Percentiles rank a stretch among this genome's conserved stretches.
These are phyloP conservation scores for Fraxinus floribunda DNA, from an alignment of 305 asterid genomes.

Conservation along the genomic window DNA sequence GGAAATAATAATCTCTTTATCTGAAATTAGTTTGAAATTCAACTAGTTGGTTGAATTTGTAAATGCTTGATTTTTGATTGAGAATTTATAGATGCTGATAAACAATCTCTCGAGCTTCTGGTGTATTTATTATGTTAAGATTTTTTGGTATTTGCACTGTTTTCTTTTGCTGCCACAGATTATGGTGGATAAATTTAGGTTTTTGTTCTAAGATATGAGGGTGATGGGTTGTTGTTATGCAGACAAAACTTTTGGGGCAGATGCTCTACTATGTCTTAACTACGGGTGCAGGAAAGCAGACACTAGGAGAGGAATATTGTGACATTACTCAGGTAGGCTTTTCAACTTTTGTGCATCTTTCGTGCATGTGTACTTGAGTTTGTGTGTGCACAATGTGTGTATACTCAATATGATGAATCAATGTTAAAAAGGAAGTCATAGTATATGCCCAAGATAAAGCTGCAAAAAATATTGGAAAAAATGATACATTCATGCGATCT, in stretches of 20 bases:
- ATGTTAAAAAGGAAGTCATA: neutral
- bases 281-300: constrained; percentile 95
- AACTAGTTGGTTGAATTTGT: constrained; percentile 2
- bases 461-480: neutral
- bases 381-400: neutral
- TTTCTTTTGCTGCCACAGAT: neutral
- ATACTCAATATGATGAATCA: neutral
- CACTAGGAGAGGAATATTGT: constrained; percentile 97
- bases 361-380: constrained; percentile 11
- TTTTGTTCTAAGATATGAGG: constrained; percentile 13
- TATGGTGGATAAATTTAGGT: neutral
- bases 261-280: constrained; percentile 88
- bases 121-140: neutral
- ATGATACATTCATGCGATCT: neutral
- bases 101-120: neutral
- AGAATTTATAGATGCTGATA: neutral
- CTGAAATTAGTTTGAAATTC: neutral
- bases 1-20: neutral
- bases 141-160: neutral
- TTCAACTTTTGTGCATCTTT: constrained; percentile 3
- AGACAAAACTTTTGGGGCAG: constrained; percentile 97
- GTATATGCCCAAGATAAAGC: neutral
- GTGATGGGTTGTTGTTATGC: constrained; percentile 27
- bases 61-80: neutral
- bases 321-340: constrained; percentile 81